Base-by-base conservation (phyloP, 192 early-diverging fungal genomes). In the Mortierella claussenii region DNA sequence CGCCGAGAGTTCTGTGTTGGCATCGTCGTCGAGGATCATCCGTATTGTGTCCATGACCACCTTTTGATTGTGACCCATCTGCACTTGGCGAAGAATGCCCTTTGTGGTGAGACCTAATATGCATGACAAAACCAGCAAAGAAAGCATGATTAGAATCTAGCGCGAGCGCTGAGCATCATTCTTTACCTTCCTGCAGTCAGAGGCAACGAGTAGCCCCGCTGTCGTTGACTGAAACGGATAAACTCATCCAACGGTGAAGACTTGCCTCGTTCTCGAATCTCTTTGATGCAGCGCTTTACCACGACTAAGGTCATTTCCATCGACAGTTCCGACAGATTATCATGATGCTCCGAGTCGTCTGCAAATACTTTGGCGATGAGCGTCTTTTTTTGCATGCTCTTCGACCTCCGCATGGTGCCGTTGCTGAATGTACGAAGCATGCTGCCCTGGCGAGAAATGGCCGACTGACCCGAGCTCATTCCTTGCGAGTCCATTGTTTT, bases 181-280 rank as follows among this genome's bases (percentile, higher is more conserved):
- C n/a, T n/a, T n/a, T n/a, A n/a, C n/a, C n/a, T n/a, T n/a, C n/a
- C n/a, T n/a, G n/a, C n/a, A n/a, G n/a, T n/a, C 18, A 12, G 23
- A 51, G 28, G 54, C 34, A 23, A 10, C 11, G 54, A 17, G 9
- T n/a, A 33, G 13, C 9, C 8, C 28, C 49, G 6, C 11, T 27
- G 3, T n/a, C n/a, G n/a, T n/a, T n/a, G n/a, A n/a, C n/a, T n/a
- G n/a, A n/a, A 40, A 40, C 8, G 13, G 13, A 40, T 40, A 40
- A 40, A 40, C 7, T 10, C 7, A 40, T 13, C 13, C 7, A 40
- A 13, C 18, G 15, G 2, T 1, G 4, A 27, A 27, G 30, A 60
- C 64, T 20, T 62, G 23, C 73, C 73, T 76, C 73, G 64, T 30
- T 67, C 63, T 10, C 73, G 73, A 57, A 76, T 76, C 59, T 76